Evolutionary conservation across 306 rosid genomes (phyloP), one percentile per base, ranked within the genome.

Genomic region (Calophaca sinica): DNA sequence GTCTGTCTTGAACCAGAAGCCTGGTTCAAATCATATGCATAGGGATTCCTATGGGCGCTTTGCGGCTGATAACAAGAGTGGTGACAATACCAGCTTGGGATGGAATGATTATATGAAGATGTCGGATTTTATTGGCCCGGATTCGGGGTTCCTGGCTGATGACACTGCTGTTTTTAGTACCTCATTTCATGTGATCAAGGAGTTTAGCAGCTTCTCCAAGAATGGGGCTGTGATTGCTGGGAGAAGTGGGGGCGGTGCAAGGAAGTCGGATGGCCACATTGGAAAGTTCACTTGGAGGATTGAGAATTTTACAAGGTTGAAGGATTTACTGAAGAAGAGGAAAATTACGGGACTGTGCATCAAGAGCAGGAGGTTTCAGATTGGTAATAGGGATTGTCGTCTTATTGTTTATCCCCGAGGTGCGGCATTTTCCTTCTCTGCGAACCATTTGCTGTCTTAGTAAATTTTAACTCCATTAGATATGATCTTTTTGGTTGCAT

Each of bases 31-130:
- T 89, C 99, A 96, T 72, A 92, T 90, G 96, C 99, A 96, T 53
- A 89, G 97, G 83, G 99, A 96, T 75, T 96, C 98, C 3, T 96
- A 92, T 83, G 99, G 98, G 62, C 85, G 98, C 49, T 96, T 96
- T 80, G 98, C 98, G 0, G 96, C 98, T 5, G 99, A 92, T 89
- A 96, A 96, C 77, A 96, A 96, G 89, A 90, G 91, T 35, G 99
- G 99, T 73, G 99, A 96, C 65, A 96, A 96, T 71, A 96, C 99
- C 9, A 96, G 99, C 78, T 85, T 96, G 93, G 99, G 99, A 6
- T 96, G 99, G 99, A 96, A 92, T 85, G 99, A 96, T 84, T 96
- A 96, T 45, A 96, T 96, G 99, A 96, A 92, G 84, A 96, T 92
- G 98, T 69, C 83, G 0, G 99, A 96, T 83, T 96, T 92, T 61